Evolutionary conservation across 2,329 filamentous ascomycete genomes (phyloP), one percentile per base, ranked within the genome.

Genomic region (Nakataea oryzae): DNA sequence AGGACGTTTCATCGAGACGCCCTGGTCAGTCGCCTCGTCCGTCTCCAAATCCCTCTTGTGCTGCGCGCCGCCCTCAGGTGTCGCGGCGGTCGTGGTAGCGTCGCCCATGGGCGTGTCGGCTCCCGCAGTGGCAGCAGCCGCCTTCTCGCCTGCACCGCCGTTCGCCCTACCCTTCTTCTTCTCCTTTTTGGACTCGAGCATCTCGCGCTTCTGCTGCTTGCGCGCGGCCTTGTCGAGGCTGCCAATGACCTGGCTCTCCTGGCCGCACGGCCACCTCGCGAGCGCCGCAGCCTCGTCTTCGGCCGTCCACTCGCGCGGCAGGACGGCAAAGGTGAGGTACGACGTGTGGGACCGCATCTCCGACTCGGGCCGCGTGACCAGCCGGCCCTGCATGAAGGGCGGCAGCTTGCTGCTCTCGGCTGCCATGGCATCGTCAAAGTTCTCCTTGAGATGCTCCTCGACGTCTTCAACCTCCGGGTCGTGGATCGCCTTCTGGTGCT

Each of bases 291-390:
- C 82, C 75, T 99, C 95, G 66, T 96, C 91, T 64, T 89, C 89
- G 47, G 85, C 87, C 0, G 80, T 87, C 95, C 95, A 99, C 65
- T 90, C 87, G 56, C 86, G 81, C n/a, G 95, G 93, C 64, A 99
- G 75, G 3, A 95, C 79, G 0, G 95, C 95, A 76, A 99, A 99
- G 5, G 96, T 89, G 5, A 99, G 82, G 73, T 99, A 99, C n/a
- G 90, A 95, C 0, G 95, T 99, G 74, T 99, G 95, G 9, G 90
- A 95, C 81, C 96, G 97, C 64, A 97, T 78, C 70, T 99, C 95
- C 0, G 86, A 78, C 76, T 99, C 95, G 0, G 90, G 86, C 28
- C 91, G 84, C 69, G 96, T 91, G 32, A 91, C 82, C 54, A 97
- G 70, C 30, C 85, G 84, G 1, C 95, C 95, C 64, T 93, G 85